phyloP scores from a whole-genome alignment of 2,329 filamentous ascomycete species.

The Colletotrichum spaethianum region DNA sequence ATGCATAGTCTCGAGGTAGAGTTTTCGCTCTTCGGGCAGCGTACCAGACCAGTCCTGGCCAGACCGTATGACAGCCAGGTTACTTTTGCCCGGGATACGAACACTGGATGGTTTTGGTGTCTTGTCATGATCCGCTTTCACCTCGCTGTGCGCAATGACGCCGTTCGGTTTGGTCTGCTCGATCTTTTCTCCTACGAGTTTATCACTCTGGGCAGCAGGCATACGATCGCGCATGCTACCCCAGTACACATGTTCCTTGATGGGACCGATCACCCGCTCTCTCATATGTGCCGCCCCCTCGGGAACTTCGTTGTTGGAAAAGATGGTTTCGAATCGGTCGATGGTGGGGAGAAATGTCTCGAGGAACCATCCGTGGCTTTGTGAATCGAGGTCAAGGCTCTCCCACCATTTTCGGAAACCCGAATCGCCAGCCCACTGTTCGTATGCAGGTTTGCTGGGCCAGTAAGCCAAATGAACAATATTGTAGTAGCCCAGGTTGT shows the following conservation, averaged over 20 bases:
- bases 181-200: constrained; percentile 47
- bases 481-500: constrained; percentile 40
- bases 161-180: constrained; percentile 36
- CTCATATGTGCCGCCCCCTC: constrained; percentile 60
- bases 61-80: constrained; percentile 60
- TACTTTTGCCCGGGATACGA: constrained; percentile 53
- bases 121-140: not conserved
- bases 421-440: constrained; percentile 50
- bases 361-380: constrained; percentile 56
- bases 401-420: constrained; percentile 58
- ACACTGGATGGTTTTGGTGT: not conserved
- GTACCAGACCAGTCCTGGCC: constrained; percentile 62
- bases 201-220: constrained; percentile 54
- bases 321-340: constrained; percentile 60
- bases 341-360: constrained; percentile 58
- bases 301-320: constrained; percentile 51
- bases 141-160: constrained; percentile 37
- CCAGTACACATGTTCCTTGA: constrained; percentile 62
- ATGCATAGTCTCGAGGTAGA: constrained; percentile 62
- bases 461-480: constrained; percentile 55
- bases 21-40: constrained; percentile 54
- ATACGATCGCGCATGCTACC: constrained; percentile 62
- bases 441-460: constrained; percentile 48
- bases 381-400: constrained; percentile 44
- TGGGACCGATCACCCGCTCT: constrained; percentile 51